Evolutionary conservation across 345 rosid genomes (phyloP), one percentile per base, ranked within the genome.

Genomic region (Nephelium lappaceum): DNA sequence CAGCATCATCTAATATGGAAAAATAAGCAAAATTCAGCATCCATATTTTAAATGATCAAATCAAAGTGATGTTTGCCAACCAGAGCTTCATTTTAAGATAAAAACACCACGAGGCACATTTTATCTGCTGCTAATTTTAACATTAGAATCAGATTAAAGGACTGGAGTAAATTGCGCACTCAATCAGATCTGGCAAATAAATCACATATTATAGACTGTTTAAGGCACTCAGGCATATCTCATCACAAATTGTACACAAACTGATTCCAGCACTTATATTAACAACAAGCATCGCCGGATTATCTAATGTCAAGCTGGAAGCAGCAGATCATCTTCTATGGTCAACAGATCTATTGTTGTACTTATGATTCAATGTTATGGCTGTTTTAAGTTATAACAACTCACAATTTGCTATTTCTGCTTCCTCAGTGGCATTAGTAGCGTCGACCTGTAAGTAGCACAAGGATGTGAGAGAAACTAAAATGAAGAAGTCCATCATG

Each of bases 251-350:
- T 70, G 64, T 78, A 79, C 82, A 82, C 42, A 69, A 58, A 77
- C 65, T 75, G 77, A 79, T 73, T 73, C 61, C 79, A 76, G 38
- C 78, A 77, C 67, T 72, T 76, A 68, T 45, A 82, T 80, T 77
- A 79, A 77, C 80, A 75, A 70, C 42, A 69, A 19, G 64, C 72
- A 69, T 62, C 63, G n/a, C 69, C 79, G 41, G 57, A 77, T 41
- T 72, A 51, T 79, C 81, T 77, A 74, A 81, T 43, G 83, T 74
- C 79, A 80, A 80, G 81, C 72, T 65, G 81, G 76, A 74, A 65
- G 77, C 74, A 79, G 75, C 39, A 58, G 63, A 68, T 74, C 71
- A 60, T 58, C 79, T 82, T 78, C 81, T 23, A 53, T 51, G 68
- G 73, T 55, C 74, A 62, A 49, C 16, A 61, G 58, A 45, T 21